phyloP scores from a whole-genome alignment of 2,329 filamentous ascomycete species.

The Alternaria conjuncta region DNA sequence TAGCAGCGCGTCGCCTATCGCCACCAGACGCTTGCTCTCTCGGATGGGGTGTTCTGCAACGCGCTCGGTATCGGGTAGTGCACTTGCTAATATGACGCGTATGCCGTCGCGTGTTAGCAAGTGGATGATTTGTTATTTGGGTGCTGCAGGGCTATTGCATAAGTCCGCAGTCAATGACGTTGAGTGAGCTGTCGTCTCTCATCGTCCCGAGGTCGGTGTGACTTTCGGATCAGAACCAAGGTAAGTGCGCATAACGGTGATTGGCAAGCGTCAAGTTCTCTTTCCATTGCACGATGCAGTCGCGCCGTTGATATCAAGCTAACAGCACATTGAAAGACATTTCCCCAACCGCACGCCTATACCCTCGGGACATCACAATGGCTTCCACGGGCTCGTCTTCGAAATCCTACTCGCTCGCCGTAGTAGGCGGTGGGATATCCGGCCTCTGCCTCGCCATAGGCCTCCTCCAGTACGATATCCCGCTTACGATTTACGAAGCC shows the following conservation, averaged over 20 bases:
- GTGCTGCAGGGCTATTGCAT: background rate
- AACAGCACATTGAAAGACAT: background rate
- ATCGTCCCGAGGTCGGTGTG: constrained; percentile 13
- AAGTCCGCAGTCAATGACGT: background rate
- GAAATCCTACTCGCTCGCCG: constrained; percentile 58
- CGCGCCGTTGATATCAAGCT: background rate
- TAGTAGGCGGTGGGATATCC: constrained; percentile 66
- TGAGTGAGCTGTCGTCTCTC: constrained; percentile 2
- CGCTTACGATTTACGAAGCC: constrained; percentile 63
- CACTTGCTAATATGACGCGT: background rate
- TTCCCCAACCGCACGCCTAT: background rate
- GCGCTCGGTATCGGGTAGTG: background rate
- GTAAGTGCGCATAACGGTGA: constrained; percentile 14
- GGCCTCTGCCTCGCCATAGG: constrained; percentile 63
- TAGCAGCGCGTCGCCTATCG: background rate
- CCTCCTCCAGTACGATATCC: constrained; percentile 56
- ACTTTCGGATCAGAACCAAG: constrained; percentile 18
- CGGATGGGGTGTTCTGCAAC: background rate
- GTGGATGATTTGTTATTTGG: background rate
- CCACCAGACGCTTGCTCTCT: background rate
- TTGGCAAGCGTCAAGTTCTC: background rate
- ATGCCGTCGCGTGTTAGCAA: background rate
- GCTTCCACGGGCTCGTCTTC: constrained; percentile 18
- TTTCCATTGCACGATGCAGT: background rate
- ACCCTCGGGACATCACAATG: constrained; percentile 19